Percentiles rank a stretch among this genome's conserved stretches.
Conservation (phyloP, 225 moss, liverwort and hornwort genomes). For the Marchantia polymorpha region DNA sequence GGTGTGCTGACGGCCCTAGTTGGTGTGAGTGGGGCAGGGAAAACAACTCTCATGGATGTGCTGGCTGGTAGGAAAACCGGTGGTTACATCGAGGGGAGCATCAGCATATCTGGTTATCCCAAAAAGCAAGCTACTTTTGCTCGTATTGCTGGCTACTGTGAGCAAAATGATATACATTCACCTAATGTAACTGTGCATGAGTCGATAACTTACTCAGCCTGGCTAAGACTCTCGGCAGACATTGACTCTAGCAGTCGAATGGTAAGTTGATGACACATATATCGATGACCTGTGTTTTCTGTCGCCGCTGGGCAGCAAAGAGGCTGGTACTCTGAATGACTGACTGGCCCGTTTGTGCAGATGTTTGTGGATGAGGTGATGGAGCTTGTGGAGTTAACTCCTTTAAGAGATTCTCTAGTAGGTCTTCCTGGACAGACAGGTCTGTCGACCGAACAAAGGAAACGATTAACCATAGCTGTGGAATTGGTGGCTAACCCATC, state of each 20-base stretch:
- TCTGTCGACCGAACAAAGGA: constrained; percentile 90
- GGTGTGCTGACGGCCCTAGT: constrained; percentile 89
- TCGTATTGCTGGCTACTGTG: constrained; percentile 83
- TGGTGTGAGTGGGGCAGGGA: constrained; percentile 93
- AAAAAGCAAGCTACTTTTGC: constrained; percentile 90
- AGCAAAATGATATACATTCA: constrained; percentile 90
- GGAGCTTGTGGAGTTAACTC: constrained; percentile 75
- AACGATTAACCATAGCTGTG: constrained; percentile 87
- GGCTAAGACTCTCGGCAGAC: constrained; percentile 73
- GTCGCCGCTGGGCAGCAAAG: neutral
- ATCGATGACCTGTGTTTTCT: neutral
- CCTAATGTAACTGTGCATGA: constrained; percentile 85
- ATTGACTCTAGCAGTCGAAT: constrained; percentile 55
- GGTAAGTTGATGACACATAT: constrained; percentile 31
- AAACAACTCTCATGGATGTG: constrained; percentile 88
- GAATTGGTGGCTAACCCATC: constrained; percentile 93
- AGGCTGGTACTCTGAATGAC: neutral
- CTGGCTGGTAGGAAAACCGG: constrained; percentile 90
- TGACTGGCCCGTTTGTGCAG: constrained; percentile 30
- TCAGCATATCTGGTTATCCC: constrained; percentile 78
- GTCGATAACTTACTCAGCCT: constrained; percentile 79
- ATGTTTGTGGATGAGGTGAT: constrained; percentile 89
- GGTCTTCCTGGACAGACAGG: constrained; percentile 95
- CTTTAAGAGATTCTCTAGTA: constrained; percentile 61
- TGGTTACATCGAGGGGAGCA: constrained; percentile 84